These are phyloP conservation scores for Populus davidiana DNA, from an alignment of 345 rosid genomes.

Conservation along the genomic window DNA sequence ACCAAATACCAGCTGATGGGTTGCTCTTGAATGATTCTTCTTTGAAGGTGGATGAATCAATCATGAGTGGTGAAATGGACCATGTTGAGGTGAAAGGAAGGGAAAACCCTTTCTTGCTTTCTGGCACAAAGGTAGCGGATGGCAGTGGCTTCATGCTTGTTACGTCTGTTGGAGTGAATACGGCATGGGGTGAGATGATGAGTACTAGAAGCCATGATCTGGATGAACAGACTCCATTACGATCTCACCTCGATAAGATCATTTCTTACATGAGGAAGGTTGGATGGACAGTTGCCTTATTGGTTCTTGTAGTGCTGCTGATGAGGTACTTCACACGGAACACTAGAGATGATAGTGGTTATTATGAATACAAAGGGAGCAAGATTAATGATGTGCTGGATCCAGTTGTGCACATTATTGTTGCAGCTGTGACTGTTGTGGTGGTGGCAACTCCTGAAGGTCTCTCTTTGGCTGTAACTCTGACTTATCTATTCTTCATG, in stretches of 20 bases:
- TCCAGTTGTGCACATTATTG: slow-evolving; percentile 25
- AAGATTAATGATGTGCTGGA: slow-evolving; percentile 23
- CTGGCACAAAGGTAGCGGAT: slow-evolving; percentile 55
- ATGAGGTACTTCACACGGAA: slow-evolving; percentile 30
- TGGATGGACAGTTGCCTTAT: slow-evolving; percentile 36
- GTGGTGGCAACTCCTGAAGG: slow-evolving; percentile 42
- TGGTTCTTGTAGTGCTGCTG: slow-evolving; percentile 23
- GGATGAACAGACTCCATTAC: slow-evolving; percentile 43
- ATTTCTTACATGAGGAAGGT: slow-evolving; percentile 35
- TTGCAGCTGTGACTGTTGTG: slow-evolving; percentile 33
- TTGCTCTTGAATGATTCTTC: slow-evolving; percentile 48
- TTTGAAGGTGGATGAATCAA: slow-evolving; percentile 55
- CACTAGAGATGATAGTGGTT: slow-evolving; percentile 30
- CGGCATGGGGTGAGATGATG: too few species aligned
- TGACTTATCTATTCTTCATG: slow-evolving; percentile 41
- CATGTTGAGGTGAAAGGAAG: slow-evolving; percentile 33
- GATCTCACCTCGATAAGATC: slow-evolving; percentile 38
- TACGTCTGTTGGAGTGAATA: too few species aligned
- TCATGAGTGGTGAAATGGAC: slow-evolving; percentile 65
- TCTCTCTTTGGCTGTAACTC: slow-evolving; percentile 42
- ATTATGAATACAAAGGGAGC: slow-evolving; percentile 15
- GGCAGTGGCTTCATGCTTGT: slow-evolving; percentile 22
- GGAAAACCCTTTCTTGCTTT: slow-evolving; percentile 50
- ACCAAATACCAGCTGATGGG: slow-evolving; percentile 71
- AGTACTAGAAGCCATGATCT: not conserved